Evolutionary conservation across 164 flowering plant species (phyloP).

Genomic region (Piper betle): DNA sequence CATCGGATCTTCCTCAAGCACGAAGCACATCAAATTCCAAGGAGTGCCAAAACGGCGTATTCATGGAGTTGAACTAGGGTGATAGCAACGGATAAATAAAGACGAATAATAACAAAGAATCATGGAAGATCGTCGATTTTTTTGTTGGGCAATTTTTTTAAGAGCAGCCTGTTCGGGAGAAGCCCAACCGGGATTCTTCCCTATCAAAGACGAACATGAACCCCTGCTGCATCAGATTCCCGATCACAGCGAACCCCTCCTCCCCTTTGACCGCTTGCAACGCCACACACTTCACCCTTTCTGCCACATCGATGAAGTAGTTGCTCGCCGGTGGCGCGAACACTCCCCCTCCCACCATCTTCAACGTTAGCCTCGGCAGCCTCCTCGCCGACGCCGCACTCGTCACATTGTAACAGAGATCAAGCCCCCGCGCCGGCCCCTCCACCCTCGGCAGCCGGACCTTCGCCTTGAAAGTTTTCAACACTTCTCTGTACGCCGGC

Average conservation of each 20-base stretch:
- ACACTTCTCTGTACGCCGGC: slow-evolving; percentile 35
- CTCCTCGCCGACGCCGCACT: slow-evolving; percentile 4
- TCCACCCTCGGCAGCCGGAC: slow-evolving; percentile 23
- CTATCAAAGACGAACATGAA: slow-evolving; percentile 58
- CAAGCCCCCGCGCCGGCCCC: slow-evolving; percentile 23
- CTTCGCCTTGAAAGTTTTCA: slow-evolving; percentile 28
- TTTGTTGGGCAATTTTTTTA: no score
- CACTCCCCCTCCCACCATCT: slow-evolving; percentile 37
- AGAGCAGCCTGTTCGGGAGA: slow-evolving; percentile 46
- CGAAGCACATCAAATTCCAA: no score
- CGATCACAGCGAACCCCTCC: slow-evolving; percentile 45
- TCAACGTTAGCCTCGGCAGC: slow-evolving; percentile 43
- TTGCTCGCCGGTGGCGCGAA: slow-evolving; percentile 49
- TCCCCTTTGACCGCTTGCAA: slow-evolving; percentile 30
- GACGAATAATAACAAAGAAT: no score
- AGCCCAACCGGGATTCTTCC: slow-evolving; percentile 49
- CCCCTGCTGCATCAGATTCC: slow-evolving; percentile 84
- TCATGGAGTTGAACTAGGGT: no score
- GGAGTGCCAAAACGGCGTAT: no score
- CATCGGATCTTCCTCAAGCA: no score
- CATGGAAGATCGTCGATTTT: no score
- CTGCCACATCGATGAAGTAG: slow-evolving; percentile 55
- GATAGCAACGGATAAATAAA: no score
- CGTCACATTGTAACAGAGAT: slow-evolving; percentile 37
- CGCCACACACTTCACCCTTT: slow-evolving; percentile 52